phyloP scores from a whole-genome alignment of 176 grass and related monocot species.

The Triticum turgidum region DNA sequence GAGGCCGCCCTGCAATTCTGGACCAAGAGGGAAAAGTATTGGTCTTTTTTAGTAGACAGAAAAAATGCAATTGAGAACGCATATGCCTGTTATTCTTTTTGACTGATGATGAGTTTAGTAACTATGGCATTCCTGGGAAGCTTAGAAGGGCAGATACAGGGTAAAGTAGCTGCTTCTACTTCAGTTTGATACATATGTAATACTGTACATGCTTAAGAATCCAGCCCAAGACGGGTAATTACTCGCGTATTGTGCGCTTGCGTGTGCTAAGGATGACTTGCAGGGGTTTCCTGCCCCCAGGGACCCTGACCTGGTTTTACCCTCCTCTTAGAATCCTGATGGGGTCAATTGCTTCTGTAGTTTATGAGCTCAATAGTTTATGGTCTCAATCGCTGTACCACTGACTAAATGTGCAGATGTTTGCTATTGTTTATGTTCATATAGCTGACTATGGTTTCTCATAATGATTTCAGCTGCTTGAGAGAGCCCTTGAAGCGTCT shows the following conservation, averaged over 20 bases:
- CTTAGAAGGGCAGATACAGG: not conserved
- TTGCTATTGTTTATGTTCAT: not conserved
- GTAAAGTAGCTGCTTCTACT: not conserved
- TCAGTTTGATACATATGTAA: not conserved
- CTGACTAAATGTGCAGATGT: not conserved
- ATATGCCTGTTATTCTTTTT: not conserved
- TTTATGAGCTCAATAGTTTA: not conserved
- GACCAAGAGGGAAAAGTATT: not conserved
- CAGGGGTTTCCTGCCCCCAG: not conserved
- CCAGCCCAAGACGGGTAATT: not conserved
- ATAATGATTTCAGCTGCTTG: conserved; percentile 70
- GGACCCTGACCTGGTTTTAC: not conserved
- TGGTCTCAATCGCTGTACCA: not conserved
- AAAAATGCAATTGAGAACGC: not conserved
- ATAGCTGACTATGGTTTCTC: conserved; percentile 1
- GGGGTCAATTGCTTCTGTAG: not conserved
- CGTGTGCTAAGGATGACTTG: not conserved
- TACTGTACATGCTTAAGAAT: not conserved
- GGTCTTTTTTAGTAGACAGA: not conserved
- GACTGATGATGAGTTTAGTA: not conserved
- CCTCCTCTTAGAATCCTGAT: not conserved
- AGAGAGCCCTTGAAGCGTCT: conserved; percentile 73
- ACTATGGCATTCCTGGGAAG: not conserved
- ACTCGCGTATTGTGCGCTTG: not conserved
- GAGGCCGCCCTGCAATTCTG: not conserved